Percentiles rank a stretch among this genome's conserved stretches.
phyloP scores from a whole-genome alignment of 2,329 filamentous ascomycete species.

The Venturia asperata region DNA sequence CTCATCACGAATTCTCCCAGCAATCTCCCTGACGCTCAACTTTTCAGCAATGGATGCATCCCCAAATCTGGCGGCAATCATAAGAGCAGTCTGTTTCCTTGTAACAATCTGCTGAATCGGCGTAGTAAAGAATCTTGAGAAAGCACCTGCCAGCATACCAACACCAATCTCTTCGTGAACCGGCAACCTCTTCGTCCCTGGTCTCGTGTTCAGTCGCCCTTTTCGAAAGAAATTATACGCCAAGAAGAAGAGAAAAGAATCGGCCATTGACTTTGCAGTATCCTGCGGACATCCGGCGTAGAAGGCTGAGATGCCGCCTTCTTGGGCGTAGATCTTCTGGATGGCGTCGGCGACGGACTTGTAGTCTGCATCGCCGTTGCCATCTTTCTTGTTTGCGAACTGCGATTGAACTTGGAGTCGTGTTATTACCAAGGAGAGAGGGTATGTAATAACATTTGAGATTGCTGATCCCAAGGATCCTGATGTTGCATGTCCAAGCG shows the following conservation, averaged over 20 bases:
- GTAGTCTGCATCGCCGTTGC: slow-evolving; percentile 44
- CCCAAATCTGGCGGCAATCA: slow-evolving; percentile 38
- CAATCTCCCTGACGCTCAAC: slow-evolving; percentile 47
- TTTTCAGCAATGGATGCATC: slow-evolving; percentile 25
- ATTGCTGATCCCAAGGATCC: slow-evolving; percentile 72
- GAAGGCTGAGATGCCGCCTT: slow-evolving; percentile 64
- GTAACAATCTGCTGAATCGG: slow-evolving; percentile 78
- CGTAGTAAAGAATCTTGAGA: slow-evolving; percentile 68
- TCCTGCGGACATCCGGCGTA: slow-evolving; percentile 46
- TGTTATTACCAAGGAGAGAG: slow-evolving; percentile 73
- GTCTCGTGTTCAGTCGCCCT: slow-evolving; percentile 34
- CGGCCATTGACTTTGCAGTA: slow-evolving; percentile 45
- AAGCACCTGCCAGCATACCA: slow-evolving; percentile 65
- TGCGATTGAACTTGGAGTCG: slow-evolving; percentile 66
- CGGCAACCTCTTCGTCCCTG: slow-evolving; percentile 43
- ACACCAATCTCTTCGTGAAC: slow-evolving; percentile 66
- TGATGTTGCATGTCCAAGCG: slow-evolving; percentile 73
- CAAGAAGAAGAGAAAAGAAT: slow-evolving; percentile 82
- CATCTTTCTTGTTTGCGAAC: slow-evolving; percentile 29
- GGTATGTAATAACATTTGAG: slow-evolving; percentile 72
- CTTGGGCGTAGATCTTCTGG: slow-evolving; percentile 59
- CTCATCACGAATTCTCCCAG: slow-evolving; percentile 56
- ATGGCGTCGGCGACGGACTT: slow-evolving; percentile 61
- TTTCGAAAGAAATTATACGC: slow-evolving; percentile 58
- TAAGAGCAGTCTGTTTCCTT: slow-evolving; percentile 64